Evolutionary conservation across 106 monocot genomes (phyloP).

Genomic region (Alisma plantagoaquatica): DNA sequence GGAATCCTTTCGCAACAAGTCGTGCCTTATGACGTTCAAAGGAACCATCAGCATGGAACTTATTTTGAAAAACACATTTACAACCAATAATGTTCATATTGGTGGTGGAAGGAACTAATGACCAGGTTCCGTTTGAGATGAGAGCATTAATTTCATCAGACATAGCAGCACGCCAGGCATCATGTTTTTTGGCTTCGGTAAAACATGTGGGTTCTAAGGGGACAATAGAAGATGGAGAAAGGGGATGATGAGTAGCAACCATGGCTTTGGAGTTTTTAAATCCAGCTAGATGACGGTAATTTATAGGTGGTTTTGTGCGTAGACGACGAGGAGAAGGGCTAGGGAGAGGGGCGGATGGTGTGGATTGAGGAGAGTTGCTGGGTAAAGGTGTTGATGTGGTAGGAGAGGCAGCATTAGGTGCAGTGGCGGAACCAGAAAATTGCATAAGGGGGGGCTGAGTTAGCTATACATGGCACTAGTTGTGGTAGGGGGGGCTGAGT

Average conservation of each 20-base stretch:
- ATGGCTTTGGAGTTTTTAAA: too few relatives aligned
- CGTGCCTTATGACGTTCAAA: background rate
- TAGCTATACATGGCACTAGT: too few relatives aligned
- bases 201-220: background rate
- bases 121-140: background rate
- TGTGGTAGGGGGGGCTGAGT: too few relatives aligned
- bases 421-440: too few relatives aligned
- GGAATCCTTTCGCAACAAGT: slow-evolving; percentile 10
- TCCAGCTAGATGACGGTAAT: too few relatives aligned
- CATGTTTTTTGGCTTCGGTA: background rate
- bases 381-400: background rate
- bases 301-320: too few relatives aligned
- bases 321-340: too few relatives aligned
- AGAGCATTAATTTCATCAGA: slow-evolving; percentile 3
- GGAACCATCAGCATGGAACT: background rate
- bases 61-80: slow-evolving; percentile 8
- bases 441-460: too few relatives aligned
- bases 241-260: too few relatives aligned
- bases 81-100: background rate
- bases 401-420: background rate
- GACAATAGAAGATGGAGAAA: too few relatives aligned
- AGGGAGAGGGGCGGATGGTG: too few relatives aligned
- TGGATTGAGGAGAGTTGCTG: too few relatives aligned
- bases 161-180: background rate
- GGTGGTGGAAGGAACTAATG: background rate